A percentile compares a stretch with the other conserved stretches of the same genome.
Evolutionary conservation across 1,139 yeast genomes (phyloP).

Genomic region (Yamadazyma spencermartinsiae): DNA sequence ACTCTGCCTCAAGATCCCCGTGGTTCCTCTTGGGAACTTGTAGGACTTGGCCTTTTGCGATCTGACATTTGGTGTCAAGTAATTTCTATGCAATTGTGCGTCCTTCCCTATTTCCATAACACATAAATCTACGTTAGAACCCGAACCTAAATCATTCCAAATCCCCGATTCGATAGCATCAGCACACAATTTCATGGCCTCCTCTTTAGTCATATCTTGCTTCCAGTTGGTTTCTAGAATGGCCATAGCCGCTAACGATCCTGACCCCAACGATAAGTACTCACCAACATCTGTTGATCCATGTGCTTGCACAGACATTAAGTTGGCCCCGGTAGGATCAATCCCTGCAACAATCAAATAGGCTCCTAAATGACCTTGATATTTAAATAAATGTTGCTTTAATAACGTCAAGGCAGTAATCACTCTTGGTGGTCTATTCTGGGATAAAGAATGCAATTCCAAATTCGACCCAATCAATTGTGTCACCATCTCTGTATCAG

Average conservation of each 20-base stretch:
- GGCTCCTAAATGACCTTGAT: slow-evolving; percentile 97
- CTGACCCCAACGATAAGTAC: slow-evolving; percentile 91
- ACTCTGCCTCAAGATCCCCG: slow-evolving; percentile 72
- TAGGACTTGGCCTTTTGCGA: slow-evolving; percentile 77
- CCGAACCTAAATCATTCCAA: slow-evolving; percentile 98
- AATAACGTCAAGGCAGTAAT: slow-evolving; percentile 90
- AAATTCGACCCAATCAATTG: slow-evolving; percentile 87
- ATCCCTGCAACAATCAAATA: slow-evolving; percentile 95
- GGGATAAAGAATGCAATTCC: slow-evolving; percentile 82
- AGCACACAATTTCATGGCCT: slow-evolving; percentile 85
- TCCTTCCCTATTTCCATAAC: slow-evolving; percentile 93
- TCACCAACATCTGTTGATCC: slow-evolving; percentile 96
- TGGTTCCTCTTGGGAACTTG: slow-evolving; percentile 87
- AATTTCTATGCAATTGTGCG: slow-evolving; percentile 81
- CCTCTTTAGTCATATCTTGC: slow-evolving; percentile 74
- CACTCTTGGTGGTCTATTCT: slow-evolving; percentile 87
- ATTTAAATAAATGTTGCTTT: slow-evolving; percentile 92
- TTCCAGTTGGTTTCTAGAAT: slow-evolving; percentile 88
- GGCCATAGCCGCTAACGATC: slow-evolving; percentile 99
- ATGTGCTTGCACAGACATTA: slow-evolving; percentile 93
- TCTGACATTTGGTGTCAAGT: slow-evolving; percentile 87
- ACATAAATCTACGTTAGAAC: slow-evolving; percentile 95
- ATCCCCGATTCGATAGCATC: slow-evolving; percentile 97
- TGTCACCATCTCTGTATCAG: slow-evolving; percentile 98
- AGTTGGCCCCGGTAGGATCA: slow-evolving; percentile 94